Evolutionary conservation across 768 basidiomycete species (phyloP), one percentile per base, ranked within the genome.

Genomic region (Austroboletus eburneus): DNA sequence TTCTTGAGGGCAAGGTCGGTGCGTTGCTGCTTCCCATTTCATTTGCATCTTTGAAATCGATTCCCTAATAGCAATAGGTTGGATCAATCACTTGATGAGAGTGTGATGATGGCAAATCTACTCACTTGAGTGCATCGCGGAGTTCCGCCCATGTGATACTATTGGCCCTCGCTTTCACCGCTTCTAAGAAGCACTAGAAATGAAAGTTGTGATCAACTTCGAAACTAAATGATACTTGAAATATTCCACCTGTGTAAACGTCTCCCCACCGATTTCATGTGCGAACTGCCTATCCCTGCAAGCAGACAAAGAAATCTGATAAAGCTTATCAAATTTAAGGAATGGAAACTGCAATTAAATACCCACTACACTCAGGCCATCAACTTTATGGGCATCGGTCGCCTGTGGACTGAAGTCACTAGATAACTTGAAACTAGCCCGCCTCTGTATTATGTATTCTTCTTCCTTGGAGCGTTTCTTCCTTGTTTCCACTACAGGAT

Each of bases 241-340:
- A 38, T 0, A 18, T 7, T 6, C 3, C 16, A 63, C 62, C 61
- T 54, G 58, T 13, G 62, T 63, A 30, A 63, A 61, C 6, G 63
- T 63, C 9, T 35, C 49, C 37, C 42, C 39, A 9, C 46, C 32
- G 32, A 64, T 57, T 29, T 64, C 63, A 13, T 52, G 48, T 7
- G 64, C 62, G n/a, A 35, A 3, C 5, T 64, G 59, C 12, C 39
- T 41, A 17, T 66, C 62, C 10, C 55, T 53, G 39, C 62, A 64
- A 7, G 63, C 58, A 0, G 61, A 61, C 17, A 66, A 27, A 34
- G 52, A 66, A 10, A 66, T 56, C 61, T 64, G 16, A n/a, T n/a
- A n/a, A 12, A 18, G n/a, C 21, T 34, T 30, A 5, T 16, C 39
- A 8, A 3, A 20, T 10, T 12, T 2, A 5, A 1, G 2, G 20